Base-by-base conservation (phyloP, 768 basidiomycete genomes). In the Cyclocybe aegerita region DNA sequence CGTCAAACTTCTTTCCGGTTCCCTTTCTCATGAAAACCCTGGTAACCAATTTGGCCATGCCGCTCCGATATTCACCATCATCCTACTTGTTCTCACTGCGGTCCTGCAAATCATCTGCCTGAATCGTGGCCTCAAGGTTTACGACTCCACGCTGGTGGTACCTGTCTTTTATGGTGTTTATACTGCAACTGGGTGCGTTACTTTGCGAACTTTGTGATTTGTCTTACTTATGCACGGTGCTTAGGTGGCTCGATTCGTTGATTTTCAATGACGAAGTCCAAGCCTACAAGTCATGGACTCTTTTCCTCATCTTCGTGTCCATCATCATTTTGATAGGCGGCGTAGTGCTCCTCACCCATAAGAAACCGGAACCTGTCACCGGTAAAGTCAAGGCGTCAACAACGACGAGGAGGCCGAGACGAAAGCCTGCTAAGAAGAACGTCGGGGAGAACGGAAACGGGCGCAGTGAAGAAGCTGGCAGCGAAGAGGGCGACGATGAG, bases 141-240 rank as follows among this genome's bases (percentile, higher is more conserved):
- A 95, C 58, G 94, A 93, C 61, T 91, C 89, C 12, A 92, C 90
- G 0, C 69, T 97, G 0, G 93, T 97, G 12, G 94, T 97, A 0
- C 95, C 96, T 0, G 86, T 95, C 10, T 97, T 98, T 65, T 98
- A 96, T 63, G 93, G 93, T 8, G 85, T 93, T 8, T 95, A 94
- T 62, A 94, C 92, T 0, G 88, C 88, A 2, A 78, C 81, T 16
- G 90, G 91, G 82, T 90, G 64, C 39, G 78, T 69, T 9, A 23
- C 12, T 41, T 11, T 29, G 23, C 9, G 23, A 23, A 23, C 23
- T 23, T 15, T 40, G 44, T 34, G 42, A 35, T 30, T 46, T 39
- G 40, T 16, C 15, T n/a, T 16, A 7, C 9, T 34, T 12, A 45
- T 12, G 10, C 4, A 23, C 41, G 15, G 11, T 7, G 32, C 46